Conservation (phyloP, 208 protist species). For the Leishmania tropica region DNA sequence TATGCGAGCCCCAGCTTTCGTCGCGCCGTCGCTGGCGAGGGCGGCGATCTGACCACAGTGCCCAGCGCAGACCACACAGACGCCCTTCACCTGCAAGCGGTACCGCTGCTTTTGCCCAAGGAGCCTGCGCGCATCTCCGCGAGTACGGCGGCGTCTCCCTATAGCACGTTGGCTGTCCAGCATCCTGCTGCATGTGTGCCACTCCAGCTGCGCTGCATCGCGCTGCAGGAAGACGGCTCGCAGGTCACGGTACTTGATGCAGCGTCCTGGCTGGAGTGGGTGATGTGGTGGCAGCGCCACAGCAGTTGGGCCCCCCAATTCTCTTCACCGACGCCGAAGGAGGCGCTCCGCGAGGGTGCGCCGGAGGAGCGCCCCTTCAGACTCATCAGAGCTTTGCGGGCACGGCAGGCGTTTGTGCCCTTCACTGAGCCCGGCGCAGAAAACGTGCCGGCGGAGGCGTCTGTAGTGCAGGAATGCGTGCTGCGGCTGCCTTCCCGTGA, state of each 20-base stretch:
- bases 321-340: background rate
- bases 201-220: constrained; percentile 11
- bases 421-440: constrained; percentile 1
- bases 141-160: background rate
- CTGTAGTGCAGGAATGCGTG: constrained; percentile 4
- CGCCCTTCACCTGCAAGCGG: background rate
- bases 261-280: constrained; percentile 22
- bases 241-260: constrained; percentile 17
- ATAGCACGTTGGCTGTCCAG: background rate
- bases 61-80: background rate
- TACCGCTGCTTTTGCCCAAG: background rate
- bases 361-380: background rate
- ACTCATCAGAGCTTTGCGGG: background rate
- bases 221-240: background rate
- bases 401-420: background rate
- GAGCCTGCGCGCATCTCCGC: background rate
- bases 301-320: background rate
- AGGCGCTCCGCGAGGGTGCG: background rate
- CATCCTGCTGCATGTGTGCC: background rate
- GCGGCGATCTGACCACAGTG: background rate
- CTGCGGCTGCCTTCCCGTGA: constrained; percentile 1
- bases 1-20: constrained; percentile 25
- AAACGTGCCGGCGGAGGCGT: background rate
- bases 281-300: constrained; percentile 16
- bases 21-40: background rate